Evolutionary conservation across 345 rosid species (phyloP).

Genomic region (Chamaenerion angustifolium): DNA sequence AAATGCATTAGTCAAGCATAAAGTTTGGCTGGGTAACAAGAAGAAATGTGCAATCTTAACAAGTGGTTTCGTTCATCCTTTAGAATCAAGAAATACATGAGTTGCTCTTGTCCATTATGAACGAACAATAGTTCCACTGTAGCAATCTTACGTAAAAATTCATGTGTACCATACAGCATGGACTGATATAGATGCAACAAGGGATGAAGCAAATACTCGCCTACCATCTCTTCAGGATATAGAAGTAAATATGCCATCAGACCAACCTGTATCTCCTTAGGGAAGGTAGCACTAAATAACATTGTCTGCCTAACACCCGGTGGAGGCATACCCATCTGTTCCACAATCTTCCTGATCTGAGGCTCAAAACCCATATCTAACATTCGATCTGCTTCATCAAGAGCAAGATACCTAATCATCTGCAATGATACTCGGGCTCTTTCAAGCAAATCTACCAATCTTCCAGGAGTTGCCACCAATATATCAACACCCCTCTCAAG

Average conservation of each 20-base stretch:
- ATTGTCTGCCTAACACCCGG: conserved; percentile 81
- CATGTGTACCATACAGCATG: too few relatives aligned
- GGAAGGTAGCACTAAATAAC: conserved; percentile 97
- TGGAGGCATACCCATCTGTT: conserved; percentile 91
- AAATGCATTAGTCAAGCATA: too few relatives aligned
- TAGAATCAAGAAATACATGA: too few relatives aligned
- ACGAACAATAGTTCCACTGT: too few relatives aligned
- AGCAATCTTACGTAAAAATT: too few relatives aligned
- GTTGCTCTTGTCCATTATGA: too few relatives aligned
- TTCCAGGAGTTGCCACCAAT: conserved; percentile 98
- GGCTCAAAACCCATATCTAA: conserved; percentile 99
- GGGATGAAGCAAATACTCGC: too few relatives aligned
- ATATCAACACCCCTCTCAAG: conserved; percentile 95
- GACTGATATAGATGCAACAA: too few relatives aligned
- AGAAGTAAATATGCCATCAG: neutral
- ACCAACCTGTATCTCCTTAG: conserved; percentile 80
- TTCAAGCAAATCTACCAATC: conserved; percentile 87
- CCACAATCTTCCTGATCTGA: conserved; percentile 87
- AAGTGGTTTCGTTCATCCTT: too few relatives aligned
- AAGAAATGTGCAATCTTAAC: too few relatives aligned
- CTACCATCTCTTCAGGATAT: neutral
- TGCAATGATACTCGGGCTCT: conserved; percentile 89
- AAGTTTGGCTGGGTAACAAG: too few relatives aligned
- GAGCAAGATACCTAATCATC: conserved; percentile 76
- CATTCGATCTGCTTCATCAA: conserved; percentile 98